phyloP scores from a whole-genome alignment of 306 rosid species.

The Inga oerstediana region DNA sequence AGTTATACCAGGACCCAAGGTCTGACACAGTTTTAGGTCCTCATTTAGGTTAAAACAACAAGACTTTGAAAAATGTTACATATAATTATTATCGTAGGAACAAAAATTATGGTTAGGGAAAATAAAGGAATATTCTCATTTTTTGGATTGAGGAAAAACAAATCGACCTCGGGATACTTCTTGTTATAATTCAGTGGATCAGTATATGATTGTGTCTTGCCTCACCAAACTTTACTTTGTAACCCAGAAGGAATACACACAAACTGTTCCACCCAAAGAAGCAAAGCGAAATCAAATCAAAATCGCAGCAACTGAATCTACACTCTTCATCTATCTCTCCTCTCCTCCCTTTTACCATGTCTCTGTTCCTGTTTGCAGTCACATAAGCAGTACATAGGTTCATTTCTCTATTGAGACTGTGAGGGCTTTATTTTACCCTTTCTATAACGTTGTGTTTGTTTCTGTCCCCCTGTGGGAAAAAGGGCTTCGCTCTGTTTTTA shows the following conservation, averaged over 20 bases:
- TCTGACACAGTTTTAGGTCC: background rate
- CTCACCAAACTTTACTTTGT: background rate
- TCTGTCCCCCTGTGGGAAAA: slow-evolving; percentile 40
- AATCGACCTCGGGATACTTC: background rate
- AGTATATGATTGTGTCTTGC: background rate
- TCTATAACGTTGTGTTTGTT: background rate
- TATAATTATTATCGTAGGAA: background rate
- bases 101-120: background rate
- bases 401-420: background rate
- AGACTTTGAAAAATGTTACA: background rate
- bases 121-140: background rate
- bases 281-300: slow-evolving; percentile 33
- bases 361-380: slow-evolving; percentile 28
- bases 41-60: background rate
- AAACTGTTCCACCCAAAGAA: slow-evolving; percentile 8
- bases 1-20: background rate
- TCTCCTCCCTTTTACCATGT: background rate
- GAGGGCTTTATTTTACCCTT: background rate
- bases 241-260: background rate
- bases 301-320: slow-evolving; percentile 28
- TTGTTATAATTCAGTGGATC: background rate
- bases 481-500: slow-evolving; percentile 20
- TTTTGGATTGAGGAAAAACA: background rate
- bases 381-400: background rate
- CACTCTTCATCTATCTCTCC: background rate